phyloP scores from a whole-genome alignment of 83 land plant species.

The Picea mariana region DNA sequence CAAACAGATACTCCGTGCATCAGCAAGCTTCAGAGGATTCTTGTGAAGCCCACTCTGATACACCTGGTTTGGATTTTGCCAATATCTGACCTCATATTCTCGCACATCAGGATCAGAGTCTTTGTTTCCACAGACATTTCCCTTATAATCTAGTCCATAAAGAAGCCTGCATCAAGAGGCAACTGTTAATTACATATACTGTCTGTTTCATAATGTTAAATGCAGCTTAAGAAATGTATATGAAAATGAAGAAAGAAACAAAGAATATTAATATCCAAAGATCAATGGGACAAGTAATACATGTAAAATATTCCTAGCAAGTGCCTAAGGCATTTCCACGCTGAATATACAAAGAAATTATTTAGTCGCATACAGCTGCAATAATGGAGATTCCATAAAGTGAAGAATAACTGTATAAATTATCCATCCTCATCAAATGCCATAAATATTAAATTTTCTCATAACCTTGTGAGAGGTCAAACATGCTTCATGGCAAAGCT shows the following conservation, averaged over 20 bases:
- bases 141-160: slow-evolving; percentile 89
- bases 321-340: no score
- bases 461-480: neutral
- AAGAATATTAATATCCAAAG: neutral
- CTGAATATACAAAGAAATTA: no score
- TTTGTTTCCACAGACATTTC: slow-evolving; percentile 76
- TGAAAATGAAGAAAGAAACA: neutral
- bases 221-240: neutral
- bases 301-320: no score
- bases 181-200: neutral
- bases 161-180: slow-evolving; percentile 49
- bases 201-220: neutral
- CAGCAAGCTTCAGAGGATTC: slow-evolving; percentile 43
- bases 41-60: slow-evolving; percentile 63
- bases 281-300: neutral
- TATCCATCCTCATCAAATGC: no score
- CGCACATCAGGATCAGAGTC: slow-evolving; percentile 62
- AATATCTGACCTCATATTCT: slow-evolving; percentile 69
- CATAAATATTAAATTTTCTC: no score
- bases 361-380: no score
- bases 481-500: neutral
- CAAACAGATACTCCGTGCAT: slow-evolving; percentile 75
- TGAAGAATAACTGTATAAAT: no score
- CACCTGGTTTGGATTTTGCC: slow-evolving; percentile 87
- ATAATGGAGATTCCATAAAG: no score